Conservation (phyloP, 140 eudicot genomes). For the Anethum foeniculum region DNA sequence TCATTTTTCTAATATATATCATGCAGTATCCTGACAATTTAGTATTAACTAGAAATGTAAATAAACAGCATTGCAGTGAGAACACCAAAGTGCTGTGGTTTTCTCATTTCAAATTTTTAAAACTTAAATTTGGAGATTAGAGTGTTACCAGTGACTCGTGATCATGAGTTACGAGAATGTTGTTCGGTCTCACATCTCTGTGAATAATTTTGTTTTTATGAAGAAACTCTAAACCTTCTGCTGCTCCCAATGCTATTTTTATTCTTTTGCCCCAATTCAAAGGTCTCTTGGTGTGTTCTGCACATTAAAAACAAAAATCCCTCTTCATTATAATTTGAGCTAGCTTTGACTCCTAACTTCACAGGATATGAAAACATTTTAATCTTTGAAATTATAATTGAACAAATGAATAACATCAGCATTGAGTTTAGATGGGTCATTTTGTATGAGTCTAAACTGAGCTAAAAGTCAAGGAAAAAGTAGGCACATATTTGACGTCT, state of each 20-base stretch:
- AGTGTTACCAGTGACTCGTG: constrained; percentile 48
- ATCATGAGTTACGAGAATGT: constrained; percentile 76
- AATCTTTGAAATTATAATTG: not conserved
- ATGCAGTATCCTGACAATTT: not conserved
- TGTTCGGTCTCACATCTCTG: constrained; percentile 66
- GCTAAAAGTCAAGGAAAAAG: not conserved
- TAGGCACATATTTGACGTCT: not conserved
- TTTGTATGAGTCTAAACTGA: not conserved
- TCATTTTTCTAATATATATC: not conserved
- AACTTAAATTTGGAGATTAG: not conserved
- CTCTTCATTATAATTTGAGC: not conserved
- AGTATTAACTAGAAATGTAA: not conserved
- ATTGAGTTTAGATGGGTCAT: not conserved
- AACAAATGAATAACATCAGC: not conserved
- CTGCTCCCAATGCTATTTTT: constrained; percentile 68
- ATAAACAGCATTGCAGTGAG: not conserved
- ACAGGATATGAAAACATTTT: not conserved
- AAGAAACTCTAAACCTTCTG: constrained; percentile 62
- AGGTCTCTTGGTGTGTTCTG: constrained; percentile 24
- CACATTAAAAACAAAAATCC: constrained; percentile 13
- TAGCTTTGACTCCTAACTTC: not conserved
- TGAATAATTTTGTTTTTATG: constrained; percentile 52
- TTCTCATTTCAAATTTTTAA: not conserved
- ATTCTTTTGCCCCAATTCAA: constrained; percentile 67
- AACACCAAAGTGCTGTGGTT: not conserved